Base-by-base conservation (phyloP, 768 basidiomycete species). In the Lenzites betulinus region DNA sequence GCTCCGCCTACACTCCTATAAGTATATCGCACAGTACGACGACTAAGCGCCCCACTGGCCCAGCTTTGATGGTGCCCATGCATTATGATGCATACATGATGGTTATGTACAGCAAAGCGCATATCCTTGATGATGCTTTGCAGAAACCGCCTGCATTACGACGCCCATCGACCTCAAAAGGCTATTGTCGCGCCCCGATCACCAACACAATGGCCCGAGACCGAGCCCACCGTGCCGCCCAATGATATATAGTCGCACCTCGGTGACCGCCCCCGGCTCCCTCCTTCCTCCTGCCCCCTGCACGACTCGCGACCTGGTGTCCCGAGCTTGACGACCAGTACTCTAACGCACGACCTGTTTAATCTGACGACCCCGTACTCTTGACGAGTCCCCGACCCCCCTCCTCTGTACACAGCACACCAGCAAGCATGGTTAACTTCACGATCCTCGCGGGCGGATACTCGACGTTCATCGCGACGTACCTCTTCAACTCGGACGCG, bases 391-490 rank as follows among this genome's bases (percentile, higher is more conserved):
- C 23, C 46, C 8, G 28, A 13, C 7, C 28, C 28, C 12, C 47
- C 16, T 16, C 9, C 30, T 47, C 11, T 28, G 11, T 43, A 51
- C 30, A 54, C 13, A 26, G n/a, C 18, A 43, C 20, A 15, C 30
- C 39, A 39, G 16, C 28, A 12, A 42, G 22, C 42, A 89, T 88
- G 88, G 87, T 89, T 64, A 79, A 83, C 56, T 83, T 86, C 68
- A 86, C 78, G 11, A 86, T 90, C 61, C 78, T 89, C 43, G 88
- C 87, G 36, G 87, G 88, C 36, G 87, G 87, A 18, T 89, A 83
- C 69, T 69, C 76, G 25, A 71, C 81, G 56, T 85, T 84, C 65
- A 77, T 89, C 58, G 84, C 83, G 1, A 81, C 84, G 0, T 89
- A 88, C 71, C 66, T 83, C 41, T 90, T 89, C 74, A 79, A 83